A percentile compares a stretch with the other conserved stretches of the same genome.
Conservation (phyloP, 495 filamentous ascomycete species). For the Penicillium roqueforti region DNA sequence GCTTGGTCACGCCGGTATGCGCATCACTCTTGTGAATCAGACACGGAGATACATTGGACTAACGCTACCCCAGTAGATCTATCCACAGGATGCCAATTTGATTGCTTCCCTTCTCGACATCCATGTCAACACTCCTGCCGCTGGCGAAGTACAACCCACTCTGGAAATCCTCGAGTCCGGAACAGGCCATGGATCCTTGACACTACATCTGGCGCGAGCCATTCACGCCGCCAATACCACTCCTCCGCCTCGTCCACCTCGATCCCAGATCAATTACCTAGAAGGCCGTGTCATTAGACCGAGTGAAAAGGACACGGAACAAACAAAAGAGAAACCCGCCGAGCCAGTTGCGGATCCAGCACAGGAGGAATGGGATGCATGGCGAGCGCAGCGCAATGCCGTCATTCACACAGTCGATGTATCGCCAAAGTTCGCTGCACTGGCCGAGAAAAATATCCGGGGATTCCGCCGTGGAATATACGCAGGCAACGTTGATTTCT, state of each 20-base stretch:
- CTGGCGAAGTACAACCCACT: slow-evolving; percentile 19
- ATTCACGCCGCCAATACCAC: slow-evolving; percentile 66
- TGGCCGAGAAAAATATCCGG: slow-evolving; percentile 56
- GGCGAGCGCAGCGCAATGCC: slow-evolving; percentile 53
- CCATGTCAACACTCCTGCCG: slow-evolving; percentile 47
- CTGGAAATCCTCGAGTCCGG: slow-evolving; percentile 78
- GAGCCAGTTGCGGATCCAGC: slow-evolving; percentile 8
- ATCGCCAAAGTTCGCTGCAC: slow-evolving; percentile 51
- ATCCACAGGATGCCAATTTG: slow-evolving; percentile 63
- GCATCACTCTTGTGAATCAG: not conserved
- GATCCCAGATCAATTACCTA: slow-evolving; percentile 37
- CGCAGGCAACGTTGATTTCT: slow-evolving; percentile 61
- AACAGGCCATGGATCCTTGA: slow-evolving; percentile 74
- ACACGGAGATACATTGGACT: slow-evolving; percentile 12
- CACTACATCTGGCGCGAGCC: slow-evolving; percentile 66
- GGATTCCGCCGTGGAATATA: slow-evolving; percentile 70
- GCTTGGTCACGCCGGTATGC: slow-evolving; percentile 68
- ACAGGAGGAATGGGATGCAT: slow-evolving; percentile 39
- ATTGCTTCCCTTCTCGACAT: slow-evolving; percentile 74
- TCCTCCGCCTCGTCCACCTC: slow-evolving; percentile 32
- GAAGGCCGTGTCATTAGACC: slow-evolving; percentile 26
- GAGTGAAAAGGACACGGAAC: slow-evolving; percentile 17
- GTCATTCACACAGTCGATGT: slow-evolving; percentile 69
- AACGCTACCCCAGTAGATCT: slow-evolving; percentile 53
- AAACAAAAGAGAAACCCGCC: not conserved